Percentiles rank a stretch among this genome's conserved stretches.
These are phyloP conservation scores for Terana coerulea DNA, from an alignment of 768 basidiomycete genomes.

Conservation along the genomic window DNA sequence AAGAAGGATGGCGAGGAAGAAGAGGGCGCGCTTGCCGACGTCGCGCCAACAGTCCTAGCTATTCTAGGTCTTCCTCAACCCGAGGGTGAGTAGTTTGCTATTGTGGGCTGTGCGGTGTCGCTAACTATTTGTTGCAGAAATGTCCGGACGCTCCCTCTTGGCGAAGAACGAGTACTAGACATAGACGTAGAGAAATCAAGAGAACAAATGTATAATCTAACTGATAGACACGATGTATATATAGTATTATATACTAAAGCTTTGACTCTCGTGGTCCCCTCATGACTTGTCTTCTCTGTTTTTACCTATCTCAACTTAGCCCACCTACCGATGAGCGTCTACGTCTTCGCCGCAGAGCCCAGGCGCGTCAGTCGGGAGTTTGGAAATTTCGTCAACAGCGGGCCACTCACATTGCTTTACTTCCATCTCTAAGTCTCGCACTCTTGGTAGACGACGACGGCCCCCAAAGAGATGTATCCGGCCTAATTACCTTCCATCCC, in stretches of 20 bases:
- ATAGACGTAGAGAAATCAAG: slow-evolving; percentile 3
- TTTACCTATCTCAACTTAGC: no score
- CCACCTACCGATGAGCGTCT: no score
- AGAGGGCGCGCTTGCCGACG: slow-evolving; percentile 82
- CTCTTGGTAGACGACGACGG: no score
- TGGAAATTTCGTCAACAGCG: no score
- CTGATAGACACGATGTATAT: background rate
- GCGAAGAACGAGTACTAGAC: slow-evolving; percentile 20
- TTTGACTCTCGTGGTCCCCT: background rate
- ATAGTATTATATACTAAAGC: slow-evolving; percentile 1
- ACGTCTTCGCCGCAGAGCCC: no score
- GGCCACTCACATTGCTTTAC: no score
- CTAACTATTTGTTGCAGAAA: slow-evolving; percentile 20
- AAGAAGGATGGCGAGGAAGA: slow-evolving; percentile 45
- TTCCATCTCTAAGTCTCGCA: no score
- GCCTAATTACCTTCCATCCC: no score
- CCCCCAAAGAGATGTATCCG: no score
- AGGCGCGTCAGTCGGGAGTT: no score
- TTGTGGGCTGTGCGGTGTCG: background rate
- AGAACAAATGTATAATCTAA: slow-evolving; percentile 3
- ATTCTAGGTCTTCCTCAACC: slow-evolving; percentile 72
- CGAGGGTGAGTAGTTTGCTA: slow-evolving; percentile 43
- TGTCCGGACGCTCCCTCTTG: slow-evolving; percentile 29
- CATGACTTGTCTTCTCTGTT: background rate
- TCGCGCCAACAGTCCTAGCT: slow-evolving; percentile 84